These are phyloP conservation scores for Geotrichum carabidarum DNA, from an alignment of 1,139 yeast genomes.

Conservation along the genomic window DNA sequence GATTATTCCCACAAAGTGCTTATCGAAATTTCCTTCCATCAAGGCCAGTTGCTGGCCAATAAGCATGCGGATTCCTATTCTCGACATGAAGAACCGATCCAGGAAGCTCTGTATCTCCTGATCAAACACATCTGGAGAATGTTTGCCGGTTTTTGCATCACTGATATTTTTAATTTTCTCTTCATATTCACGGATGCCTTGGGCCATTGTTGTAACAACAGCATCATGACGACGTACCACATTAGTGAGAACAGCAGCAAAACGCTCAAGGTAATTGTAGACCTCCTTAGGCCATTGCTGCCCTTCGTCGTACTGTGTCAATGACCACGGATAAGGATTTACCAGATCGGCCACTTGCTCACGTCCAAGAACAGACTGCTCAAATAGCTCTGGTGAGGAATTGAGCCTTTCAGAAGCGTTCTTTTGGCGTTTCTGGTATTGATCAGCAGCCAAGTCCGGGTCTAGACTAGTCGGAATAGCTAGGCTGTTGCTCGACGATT, in stretches of 20 bases:
- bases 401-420: slow-evolving; percentile 20
- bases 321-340: slow-evolving; percentile 44
- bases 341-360: slow-evolving; percentile 36
- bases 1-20: slow-evolving; percentile 73
- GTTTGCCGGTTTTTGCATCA: slow-evolving; percentile 30
- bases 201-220: slow-evolving; percentile 88
- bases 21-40: slow-evolving; percentile 52
- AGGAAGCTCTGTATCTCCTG: slow-evolving; percentile 66
- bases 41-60: slow-evolving; percentile 83
- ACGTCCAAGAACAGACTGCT: slow-evolving; percentile 12
- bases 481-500: slow-evolving; percentile 15
- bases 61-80: slow-evolving; percentile 82
- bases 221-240: slow-evolving; percentile 88
- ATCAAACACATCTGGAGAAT: slow-evolving; percentile 31
- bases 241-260: slow-evolving; percentile 58
- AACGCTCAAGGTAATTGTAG: slow-evolving; percentile 61
- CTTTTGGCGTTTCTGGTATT: slow-evolving; percentile 16
- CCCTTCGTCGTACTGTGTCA: slow-evolving; percentile 46
- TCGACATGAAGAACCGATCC: slow-evolving; percentile 76
- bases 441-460: slow-evolving; percentile 15
- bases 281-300: slow-evolving; percentile 69
- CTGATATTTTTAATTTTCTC: background rate
- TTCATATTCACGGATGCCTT: slow-evolving; percentile 78
- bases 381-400: background rate
- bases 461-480: slow-evolving; percentile 13